These are phyloP conservation scores for Nevesoporus exiguus DNA, from an alignment of 768 basidiomycete species.

Conservation along the genomic window DNA sequence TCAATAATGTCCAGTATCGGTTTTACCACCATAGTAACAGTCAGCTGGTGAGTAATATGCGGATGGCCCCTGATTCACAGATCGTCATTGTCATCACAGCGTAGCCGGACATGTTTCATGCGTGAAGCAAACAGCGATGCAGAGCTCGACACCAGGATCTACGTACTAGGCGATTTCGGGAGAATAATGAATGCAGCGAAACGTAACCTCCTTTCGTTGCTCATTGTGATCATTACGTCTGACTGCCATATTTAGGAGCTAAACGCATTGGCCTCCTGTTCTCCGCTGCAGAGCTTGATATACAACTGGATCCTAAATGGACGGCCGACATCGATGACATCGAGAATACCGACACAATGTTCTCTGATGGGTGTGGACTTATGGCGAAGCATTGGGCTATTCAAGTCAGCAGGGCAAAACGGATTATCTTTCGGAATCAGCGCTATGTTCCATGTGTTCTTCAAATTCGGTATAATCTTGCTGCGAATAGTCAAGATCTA, in stretches of 20 bases:
- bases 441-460: constrained; percentile 61
- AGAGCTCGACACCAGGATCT: constrained; percentile 58
- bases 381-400: constrained; percentile 52
- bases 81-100: constrained; percentile 32
- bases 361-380: constrained; percentile 69
- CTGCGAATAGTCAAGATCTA: background rate
- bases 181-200: constrained; percentile 64
- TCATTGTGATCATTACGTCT: background rate
- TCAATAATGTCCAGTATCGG: constrained; percentile 59
- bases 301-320: constrained; percentile 45
- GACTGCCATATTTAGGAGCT: constrained; percentile 44
- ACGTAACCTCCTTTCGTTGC: constrained; percentile 34
- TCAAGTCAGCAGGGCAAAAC: constrained; percentile 50
- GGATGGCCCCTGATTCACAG: background rate
- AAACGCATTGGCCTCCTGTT: constrained; percentile 68
- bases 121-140: constrained; percentile 49
- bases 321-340: constrained; percentile 59
- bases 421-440: constrained; percentile 50
- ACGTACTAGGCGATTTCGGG: constrained; percentile 54
- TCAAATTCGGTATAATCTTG: constrained; percentile 51
- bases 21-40: constrained; percentile 74
- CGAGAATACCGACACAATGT: constrained; percentile 50
- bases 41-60: constrained; percentile 45
- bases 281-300: constrained; percentile 60
- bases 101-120: constrained; percentile 62